Percentiles rank a stretch among this genome's conserved stretches.
phyloP scores from a whole-genome alignment of 371 early-diverging fungal genomes.

The Enteropsectra breve region DNA sequence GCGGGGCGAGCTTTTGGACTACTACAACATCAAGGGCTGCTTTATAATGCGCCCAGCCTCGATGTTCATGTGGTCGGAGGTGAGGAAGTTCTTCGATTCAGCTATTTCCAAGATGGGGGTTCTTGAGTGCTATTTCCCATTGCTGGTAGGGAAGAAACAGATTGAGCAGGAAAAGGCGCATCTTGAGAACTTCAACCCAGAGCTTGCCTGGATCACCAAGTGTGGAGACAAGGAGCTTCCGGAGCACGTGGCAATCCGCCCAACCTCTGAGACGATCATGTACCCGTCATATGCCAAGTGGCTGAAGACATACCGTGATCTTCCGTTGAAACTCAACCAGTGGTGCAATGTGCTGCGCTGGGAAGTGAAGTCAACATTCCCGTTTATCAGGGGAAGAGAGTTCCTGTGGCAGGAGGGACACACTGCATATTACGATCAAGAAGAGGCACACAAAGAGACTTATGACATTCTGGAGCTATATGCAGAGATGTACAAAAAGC shows the following conservation, averaged over 20 bases:
- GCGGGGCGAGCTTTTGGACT: constrained; percentile 90
- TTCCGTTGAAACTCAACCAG: constrained; percentile 94
- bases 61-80: constrained; percentile 87
- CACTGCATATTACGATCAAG: constrained; percentile 81
- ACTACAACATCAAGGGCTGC: constrained; percentile 96
- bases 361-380: constrained; percentile 98
- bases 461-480: constrained; percentile 82
- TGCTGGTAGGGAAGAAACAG: constrained; percentile 82
- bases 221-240: constrained; percentile 77
- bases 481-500: constrained; percentile 83
- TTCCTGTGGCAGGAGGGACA: constrained; percentile 99
- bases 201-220: constrained; percentile 98
- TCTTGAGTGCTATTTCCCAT: constrained; percentile 95
- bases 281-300: constrained; percentile 97
- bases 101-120: constrained; percentile 82
- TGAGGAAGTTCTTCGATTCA: constrained; percentile 73
- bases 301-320: constrained; percentile 92
- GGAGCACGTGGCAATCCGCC: constrained; percentile 94
- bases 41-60: constrained; percentile 92
- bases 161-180: constrained; percentile 95
- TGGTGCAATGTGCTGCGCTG: constrained; percentile 99
- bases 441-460: constrained; percentile 81
- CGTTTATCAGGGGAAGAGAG: constrained; percentile 95
- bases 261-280: constrained; percentile 99
- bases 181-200: constrained; percentile 95